Conservation (phyloP, 2,329 filamentous ascomycete genomes). For the Rhinocladiella similis region DNA sequence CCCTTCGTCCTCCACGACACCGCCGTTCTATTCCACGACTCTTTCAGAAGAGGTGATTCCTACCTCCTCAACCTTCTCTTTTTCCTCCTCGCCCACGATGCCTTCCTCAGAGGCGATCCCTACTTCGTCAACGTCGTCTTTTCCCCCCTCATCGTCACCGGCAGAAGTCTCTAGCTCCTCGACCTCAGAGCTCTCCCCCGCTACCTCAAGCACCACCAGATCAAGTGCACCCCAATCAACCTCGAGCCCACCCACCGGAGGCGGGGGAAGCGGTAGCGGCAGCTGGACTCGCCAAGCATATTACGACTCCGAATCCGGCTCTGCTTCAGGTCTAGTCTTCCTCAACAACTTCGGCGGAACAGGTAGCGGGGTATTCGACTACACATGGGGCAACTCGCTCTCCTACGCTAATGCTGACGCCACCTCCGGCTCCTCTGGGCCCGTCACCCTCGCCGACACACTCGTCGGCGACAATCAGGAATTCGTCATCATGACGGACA, state of each 20-base stretch:
- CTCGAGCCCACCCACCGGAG: neutral
- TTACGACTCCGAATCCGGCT: conserved; percentile 46
- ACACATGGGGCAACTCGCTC: conserved; percentile 57
- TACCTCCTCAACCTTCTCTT: no score
- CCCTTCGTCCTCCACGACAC: no score
- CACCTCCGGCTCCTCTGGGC: conserved; percentile 46
- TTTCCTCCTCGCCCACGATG: no score
- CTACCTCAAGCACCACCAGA: neutral
- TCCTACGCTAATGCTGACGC: conserved; percentile 54
- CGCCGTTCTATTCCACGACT: no score
- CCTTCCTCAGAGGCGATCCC: no score
- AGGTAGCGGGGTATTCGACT: conserved; percentile 56
- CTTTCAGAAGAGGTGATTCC: no score
- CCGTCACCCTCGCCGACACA: conserved; percentile 52
- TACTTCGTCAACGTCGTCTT: no score
- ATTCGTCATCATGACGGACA: conserved; percentile 53
- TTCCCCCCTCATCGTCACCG: neutral
- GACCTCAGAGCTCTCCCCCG: neutral
- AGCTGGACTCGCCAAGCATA: conserved; percentile 49
- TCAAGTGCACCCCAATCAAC: neutral
- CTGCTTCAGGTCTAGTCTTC: conserved; percentile 57
- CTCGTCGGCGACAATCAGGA: conserved; percentile 52
- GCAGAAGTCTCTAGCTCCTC: neutral
- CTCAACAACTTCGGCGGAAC: conserved; percentile 59
- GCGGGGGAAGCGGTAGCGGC: conserved; percentile 6